Conservation (phyloP, 805 yeast genomes). For the Jamesozyma gamospora region DNA sequence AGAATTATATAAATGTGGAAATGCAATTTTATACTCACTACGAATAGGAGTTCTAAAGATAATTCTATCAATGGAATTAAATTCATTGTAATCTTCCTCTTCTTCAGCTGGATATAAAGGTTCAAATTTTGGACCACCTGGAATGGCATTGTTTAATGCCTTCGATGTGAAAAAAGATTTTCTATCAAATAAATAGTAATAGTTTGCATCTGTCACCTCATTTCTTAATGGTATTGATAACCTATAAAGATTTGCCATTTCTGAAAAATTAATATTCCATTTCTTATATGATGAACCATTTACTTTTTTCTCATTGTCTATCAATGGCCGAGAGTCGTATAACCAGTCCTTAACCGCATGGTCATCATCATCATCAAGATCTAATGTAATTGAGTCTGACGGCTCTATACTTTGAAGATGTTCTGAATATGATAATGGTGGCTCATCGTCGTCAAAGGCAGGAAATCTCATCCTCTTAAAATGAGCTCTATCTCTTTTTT, state of each 20-base stretch:
- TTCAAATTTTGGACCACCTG: constrained; percentile 95
- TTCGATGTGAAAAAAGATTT: constrained; percentile 83
- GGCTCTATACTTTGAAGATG: constrained; percentile 65
- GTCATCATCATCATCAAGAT: constrained; percentile 57
- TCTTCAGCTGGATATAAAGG: constrained; percentile 62
- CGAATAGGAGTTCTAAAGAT: constrained; percentile 68
- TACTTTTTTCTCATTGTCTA: constrained; percentile 44
- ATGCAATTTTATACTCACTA: constrained; percentile 81
- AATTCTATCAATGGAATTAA: constrained; percentile 79
- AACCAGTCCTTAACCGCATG: constrained; percentile 61
- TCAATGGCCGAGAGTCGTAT: constrained; percentile 65
- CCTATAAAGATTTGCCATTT: constrained; percentile 56
- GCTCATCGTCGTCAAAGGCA: constrained; percentile 96
- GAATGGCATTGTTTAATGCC: constrained; percentile 75
- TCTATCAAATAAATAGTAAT: constrained; percentile 63
- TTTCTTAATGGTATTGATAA: constrained; percentile 63
- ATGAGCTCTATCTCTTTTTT: constrained; percentile 80
- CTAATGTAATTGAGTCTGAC: constrained; percentile 57
- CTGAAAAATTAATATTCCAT: constrained; percentile 56
- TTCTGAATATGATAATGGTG: constrained; percentile 76
- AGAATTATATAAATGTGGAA: constrained; percentile 76
- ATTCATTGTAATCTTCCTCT: constrained; percentile 78
- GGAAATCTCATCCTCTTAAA: constrained; percentile 92
- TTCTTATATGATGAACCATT: constrained; percentile 70
- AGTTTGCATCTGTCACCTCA: constrained; percentile 49